A percentile compares a stretch with the other conserved stretches of the same genome.
These are phyloP conservation scores for Xanthoceras sorbifolium DNA, from an alignment of 345 rosid species.

Conservation along the genomic window DNA sequence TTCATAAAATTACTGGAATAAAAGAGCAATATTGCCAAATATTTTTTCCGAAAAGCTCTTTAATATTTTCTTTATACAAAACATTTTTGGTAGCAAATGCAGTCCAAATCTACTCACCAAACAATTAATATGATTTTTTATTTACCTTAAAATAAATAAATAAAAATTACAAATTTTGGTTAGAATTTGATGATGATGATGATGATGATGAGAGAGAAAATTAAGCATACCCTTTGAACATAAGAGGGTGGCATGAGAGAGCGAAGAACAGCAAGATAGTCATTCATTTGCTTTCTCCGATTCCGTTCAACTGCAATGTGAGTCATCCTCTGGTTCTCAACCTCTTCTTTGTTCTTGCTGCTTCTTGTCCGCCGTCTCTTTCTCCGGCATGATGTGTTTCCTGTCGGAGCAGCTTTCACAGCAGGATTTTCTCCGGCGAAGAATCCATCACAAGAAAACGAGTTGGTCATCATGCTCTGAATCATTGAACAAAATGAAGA, in stretches of 20 bases:
- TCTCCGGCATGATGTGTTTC: slow-evolving; percentile 22
- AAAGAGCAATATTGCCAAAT: too few relatives aligned
- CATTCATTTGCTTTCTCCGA: slow-evolving; percentile 74
- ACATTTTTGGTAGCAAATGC: too few relatives aligned
- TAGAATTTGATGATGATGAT: too few relatives aligned
- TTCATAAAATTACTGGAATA: too few relatives aligned
- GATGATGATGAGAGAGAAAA: too few relatives aligned
- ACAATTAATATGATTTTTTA: background rate
- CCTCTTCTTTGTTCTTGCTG: slow-evolving; percentile 49
- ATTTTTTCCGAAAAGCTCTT: too few relatives aligned
- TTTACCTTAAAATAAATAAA: background rate
- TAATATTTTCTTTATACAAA: too few relatives aligned
- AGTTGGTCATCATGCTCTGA: slow-evolving; percentile 5
- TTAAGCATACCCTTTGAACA: slow-evolving; percentile 50
- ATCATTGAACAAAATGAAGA: slow-evolving; percentile 18
- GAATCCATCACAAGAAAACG: slow-evolving; percentile 19
- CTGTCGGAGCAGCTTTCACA: slow-evolving; percentile 10
- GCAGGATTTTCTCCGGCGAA: slow-evolving; percentile 13
- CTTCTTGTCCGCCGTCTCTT: slow-evolving; percentile 46
- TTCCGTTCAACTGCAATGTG: slow-evolving; percentile 77
- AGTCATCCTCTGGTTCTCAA: slow-evolving; percentile 65
- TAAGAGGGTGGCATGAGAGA: slow-evolving; percentile 63
- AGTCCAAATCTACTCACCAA: background rate
- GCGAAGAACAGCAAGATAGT: slow-evolving; percentile 56
- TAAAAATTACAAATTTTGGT: too few relatives aligned